Evolutionary conservation across 2,329 filamentous ascomycete genomes (phyloP).

Genomic region (Byssochlamys sp.): DNA sequence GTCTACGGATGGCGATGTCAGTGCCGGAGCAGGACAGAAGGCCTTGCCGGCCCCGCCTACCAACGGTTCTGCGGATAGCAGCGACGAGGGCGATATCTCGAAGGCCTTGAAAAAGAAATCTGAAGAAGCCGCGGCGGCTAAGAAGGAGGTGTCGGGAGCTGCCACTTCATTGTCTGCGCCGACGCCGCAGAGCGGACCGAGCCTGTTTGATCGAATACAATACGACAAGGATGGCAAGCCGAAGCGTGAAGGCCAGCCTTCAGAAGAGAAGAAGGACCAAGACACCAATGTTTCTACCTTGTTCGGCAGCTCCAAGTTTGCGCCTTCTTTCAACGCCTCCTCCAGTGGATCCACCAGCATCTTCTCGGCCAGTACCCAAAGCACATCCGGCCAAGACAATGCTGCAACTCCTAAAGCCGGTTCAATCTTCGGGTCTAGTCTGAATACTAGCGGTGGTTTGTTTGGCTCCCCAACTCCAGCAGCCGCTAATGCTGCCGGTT

Average conservation of each 20-base stretch:
- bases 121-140: conserved; percentile 10
- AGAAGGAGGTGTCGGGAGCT: conserved; percentile 8
- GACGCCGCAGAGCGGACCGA: conserved; percentile 18
- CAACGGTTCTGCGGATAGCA: conserved; percentile 10
- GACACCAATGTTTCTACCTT: conserved; percentile 12
- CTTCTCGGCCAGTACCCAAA: conserved; percentile 8
- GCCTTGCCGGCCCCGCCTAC: conserved; percentile 2
- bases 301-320: conserved; percentile 16
- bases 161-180: conserved; percentile 5
- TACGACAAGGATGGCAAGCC: conserved; percentile 17
- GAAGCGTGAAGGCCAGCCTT: conserved; percentile 10
- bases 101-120: conserved; percentile 12
- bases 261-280: conserved; percentile 5
- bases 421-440: conserved; percentile 10
- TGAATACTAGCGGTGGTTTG: conserved; percentile 14
- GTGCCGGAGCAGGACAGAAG: conserved; percentile 6
- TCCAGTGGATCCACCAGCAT: conserved; percentile 15
- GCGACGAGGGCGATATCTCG: conserved; percentile 15
- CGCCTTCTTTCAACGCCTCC: conserved; percentile 17
- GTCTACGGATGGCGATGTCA: conserved; percentile 6
- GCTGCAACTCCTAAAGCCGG: conserved; percentile 7
- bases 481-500: conserved; percentile 6
- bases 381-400: conserved; percentile 7
- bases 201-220: conserved; percentile 28
- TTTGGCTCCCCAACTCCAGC: conserved; percentile 20